phyloP scores from a whole-genome alignment of 2,329 filamentous ascomycete genomes.

The Tolypocladium amazonense region DNA sequence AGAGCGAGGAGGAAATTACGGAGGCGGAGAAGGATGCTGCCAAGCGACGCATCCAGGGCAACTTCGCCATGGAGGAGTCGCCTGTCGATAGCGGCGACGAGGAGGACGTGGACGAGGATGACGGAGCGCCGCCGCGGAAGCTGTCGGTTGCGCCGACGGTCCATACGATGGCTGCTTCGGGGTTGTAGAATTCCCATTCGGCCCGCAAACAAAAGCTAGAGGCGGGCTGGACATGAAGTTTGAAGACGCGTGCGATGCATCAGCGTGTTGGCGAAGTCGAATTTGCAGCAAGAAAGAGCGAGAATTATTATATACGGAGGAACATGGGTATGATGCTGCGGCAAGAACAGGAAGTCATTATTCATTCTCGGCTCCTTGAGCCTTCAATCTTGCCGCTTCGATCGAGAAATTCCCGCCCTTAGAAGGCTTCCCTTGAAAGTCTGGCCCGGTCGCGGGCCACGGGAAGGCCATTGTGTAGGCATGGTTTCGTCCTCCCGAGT shows the following conservation, averaged over 20 bases:
- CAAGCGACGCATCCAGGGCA: conserved; percentile 65
- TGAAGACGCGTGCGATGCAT: background rate
- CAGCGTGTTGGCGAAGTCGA: background rate
- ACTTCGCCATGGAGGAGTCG: conserved; percentile 27
- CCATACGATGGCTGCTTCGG: conserved; percentile 27
- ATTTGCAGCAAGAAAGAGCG: background rate
- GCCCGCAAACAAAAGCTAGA: background rate
- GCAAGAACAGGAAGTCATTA: background rate
- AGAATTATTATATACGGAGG: background rate
- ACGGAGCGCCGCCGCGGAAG: conserved; percentile 8
- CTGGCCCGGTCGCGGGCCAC: background rate
- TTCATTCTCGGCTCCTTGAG: background rate
- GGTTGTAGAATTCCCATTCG: conserved; percentile 15
- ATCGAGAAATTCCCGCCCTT: background rate
- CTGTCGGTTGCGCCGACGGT: conserved; percentile 20
- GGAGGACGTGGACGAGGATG: conserved; percentile 6
- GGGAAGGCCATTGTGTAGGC: background rate
- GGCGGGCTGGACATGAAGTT: background rate
- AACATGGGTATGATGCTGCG: background rate
- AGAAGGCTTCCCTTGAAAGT: background rate
- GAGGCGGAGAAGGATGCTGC: conserved; percentile 74
- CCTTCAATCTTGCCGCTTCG: background rate
- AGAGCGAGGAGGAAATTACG: conserved; percentile 65
- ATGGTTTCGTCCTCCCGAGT: background rate
- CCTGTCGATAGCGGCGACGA: conserved; percentile 28